These are phyloP conservation scores for Petunia axillaris DNA, from an alignment of 257 asterid species.

Conservation along the genomic window DNA sequence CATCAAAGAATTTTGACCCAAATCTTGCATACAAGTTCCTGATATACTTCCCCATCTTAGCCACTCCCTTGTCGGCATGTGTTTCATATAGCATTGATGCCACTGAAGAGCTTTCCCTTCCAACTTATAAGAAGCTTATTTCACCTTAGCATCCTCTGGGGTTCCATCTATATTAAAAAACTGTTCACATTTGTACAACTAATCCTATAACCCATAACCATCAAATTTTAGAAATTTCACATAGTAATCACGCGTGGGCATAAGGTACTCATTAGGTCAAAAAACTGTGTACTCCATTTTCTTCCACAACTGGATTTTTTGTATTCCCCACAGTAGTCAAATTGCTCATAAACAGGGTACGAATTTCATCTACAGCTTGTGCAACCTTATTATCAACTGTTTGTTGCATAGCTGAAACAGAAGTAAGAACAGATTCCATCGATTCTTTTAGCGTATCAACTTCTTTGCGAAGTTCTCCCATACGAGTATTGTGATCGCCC, in stretches of 20 bases:
- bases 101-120: background rate
- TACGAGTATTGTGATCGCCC: no score
- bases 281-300: no score
- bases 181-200: background rate
- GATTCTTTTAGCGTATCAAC: no score
- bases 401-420: no score
- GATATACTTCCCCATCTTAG: background rate
- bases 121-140: background rate
- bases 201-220: background rate
- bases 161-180: background rate
- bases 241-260: background rate
- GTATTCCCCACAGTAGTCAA: no score
- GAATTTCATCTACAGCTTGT: no score
- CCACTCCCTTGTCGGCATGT: background rate
- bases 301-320: no score
- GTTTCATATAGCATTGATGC: background rate
- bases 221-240: background rate
- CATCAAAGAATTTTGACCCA: background rate
- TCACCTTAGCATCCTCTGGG: background rate
- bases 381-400: no score
- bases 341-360: no score
- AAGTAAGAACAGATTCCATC: no score
- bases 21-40: background rate
- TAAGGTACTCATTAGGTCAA: background rate
- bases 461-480: no score